These are phyloP conservation scores for Canna indica DNA, from an alignment of 176 grass and related monocot species.

Conservation along the genomic window DNA sequence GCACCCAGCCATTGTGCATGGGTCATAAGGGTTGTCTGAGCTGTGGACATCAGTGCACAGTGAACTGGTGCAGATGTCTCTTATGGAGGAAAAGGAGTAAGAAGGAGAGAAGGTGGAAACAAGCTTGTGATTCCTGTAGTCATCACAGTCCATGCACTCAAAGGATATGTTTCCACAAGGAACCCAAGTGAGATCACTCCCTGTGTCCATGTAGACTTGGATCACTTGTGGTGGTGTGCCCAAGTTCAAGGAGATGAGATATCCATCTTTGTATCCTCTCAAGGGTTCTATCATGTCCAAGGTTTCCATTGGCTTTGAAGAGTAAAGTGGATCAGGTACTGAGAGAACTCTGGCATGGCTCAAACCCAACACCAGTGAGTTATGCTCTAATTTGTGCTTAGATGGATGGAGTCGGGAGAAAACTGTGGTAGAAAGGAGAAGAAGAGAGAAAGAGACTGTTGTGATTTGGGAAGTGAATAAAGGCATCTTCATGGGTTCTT, in stretches of 20 bases:
- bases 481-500: neutral
- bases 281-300: conserved; percentile 40
- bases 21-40: conserved; percentile 36
- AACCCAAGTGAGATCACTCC: conserved; percentile 48
- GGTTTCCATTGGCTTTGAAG: conserved; percentile 5
- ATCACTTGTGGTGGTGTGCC: conserved; percentile 37
- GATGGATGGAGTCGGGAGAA: neutral
- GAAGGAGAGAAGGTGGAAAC: conserved; percentile 18
- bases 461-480: neutral
- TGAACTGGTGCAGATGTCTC: conserved; percentile 18
- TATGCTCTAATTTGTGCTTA: neutral
- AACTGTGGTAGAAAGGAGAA: neutral
- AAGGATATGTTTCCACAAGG: conserved; percentile 32
- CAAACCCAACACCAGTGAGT: conserved; percentile 31
- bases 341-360: conserved; percentile 31
- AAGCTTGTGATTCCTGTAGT: conserved; percentile 10
- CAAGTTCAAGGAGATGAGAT: conserved; percentile 36
- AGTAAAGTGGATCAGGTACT: conserved; percentile 20
- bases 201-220: conserved; percentile 43
- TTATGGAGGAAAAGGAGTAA: conserved; percentile 15
- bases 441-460: neutral
- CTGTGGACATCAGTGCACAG: conserved; percentile 37
- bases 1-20: conserved; percentile 29
- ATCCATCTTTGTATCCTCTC: conserved; percentile 32
- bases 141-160: conserved; percentile 27